Conservation (phyloP, 2,329 filamentous ascomycete genomes). For the Penicillium sp. region DNA sequence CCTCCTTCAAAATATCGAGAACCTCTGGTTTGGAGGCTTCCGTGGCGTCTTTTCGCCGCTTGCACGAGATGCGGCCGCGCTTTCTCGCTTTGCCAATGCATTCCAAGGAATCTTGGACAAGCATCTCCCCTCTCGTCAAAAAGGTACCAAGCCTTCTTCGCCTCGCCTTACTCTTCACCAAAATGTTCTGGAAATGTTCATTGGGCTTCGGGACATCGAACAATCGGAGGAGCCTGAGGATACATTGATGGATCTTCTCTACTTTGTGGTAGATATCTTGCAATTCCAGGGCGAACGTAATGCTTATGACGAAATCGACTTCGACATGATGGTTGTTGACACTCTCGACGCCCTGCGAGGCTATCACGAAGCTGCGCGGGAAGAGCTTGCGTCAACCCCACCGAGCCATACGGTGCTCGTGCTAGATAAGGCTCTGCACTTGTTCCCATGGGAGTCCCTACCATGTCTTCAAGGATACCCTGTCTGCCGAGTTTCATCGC, state of each 20-base stretch:
- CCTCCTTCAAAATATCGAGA: slow-evolving; percentile 81
- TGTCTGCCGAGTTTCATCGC: slow-evolving; percentile 83
- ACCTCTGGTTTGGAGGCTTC: slow-evolving; percentile 94
- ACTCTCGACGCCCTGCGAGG: slow-evolving; percentile 78
- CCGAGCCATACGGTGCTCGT: slow-evolving; percentile 76
- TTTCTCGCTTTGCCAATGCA: slow-evolving; percentile 73
- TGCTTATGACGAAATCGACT: slow-evolving; percentile 96
- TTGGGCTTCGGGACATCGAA: slow-evolving; percentile 75
- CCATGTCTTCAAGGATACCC: slow-evolving; percentile 78
- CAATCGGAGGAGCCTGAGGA: slow-evolving; percentile 79
- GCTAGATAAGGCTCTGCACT: slow-evolving; percentile 85
- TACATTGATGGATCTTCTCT: slow-evolving; percentile 84
- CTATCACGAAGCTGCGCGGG: slow-evolving; percentile 62
- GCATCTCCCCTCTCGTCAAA: slow-evolving; percentile 76
- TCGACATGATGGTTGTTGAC: slow-evolving; percentile 86
- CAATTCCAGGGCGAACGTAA: slow-evolving; percentile 97
- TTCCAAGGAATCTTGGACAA: slow-evolving; percentile 80
- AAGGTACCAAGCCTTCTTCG: slow-evolving; percentile 56
- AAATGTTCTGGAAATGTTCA: slow-evolving; percentile 80
- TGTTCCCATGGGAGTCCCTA: slow-evolving; percentile 94
- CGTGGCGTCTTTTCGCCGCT: slow-evolving; percentile 87
- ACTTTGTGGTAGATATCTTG: slow-evolving; percentile 93
- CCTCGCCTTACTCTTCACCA: slow-evolving; percentile 58
- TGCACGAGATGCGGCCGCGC: slow-evolving; percentile 59
- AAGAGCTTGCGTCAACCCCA: slow-evolving; percentile 33